Conservation (phyloP, 2,329 filamentous ascomycete species). For the Ilyonectria sp. region DNA sequence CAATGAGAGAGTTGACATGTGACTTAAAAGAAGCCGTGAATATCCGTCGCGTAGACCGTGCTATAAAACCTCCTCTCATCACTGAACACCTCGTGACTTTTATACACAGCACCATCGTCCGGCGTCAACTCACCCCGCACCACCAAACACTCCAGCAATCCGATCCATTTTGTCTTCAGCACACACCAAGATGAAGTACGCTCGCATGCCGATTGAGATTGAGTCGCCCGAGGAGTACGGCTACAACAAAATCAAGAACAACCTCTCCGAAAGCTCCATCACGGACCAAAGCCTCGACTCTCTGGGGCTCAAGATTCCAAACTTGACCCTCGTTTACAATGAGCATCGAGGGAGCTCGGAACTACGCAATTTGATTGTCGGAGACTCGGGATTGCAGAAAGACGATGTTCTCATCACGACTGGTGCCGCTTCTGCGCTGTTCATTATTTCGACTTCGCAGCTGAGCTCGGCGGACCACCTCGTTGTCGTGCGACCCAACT, state of each 20-base stretch:
- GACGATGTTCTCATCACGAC: conserved; percentile 43
- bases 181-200: conserved; percentile 39
- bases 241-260: conserved; percentile 40
- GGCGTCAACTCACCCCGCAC: not conserved
- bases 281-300: conserved; percentile 39
- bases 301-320: conserved; percentile 36
- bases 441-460: conserved; percentile 40
- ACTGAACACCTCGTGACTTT: not conserved
- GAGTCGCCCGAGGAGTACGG: conserved; percentile 46
- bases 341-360: conserved; percentile 38
- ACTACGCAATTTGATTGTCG: conserved; percentile 35
- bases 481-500: conserved; percentile 44
- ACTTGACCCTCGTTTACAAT: conserved; percentile 40
- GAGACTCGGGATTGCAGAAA: conserved; percentile 20
- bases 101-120: not conserved
- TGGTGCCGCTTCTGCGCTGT: conserved; percentile 41
- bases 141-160: not conserved
- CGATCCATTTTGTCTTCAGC: not conserved
- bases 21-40: not conserved
- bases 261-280: conserved; percentile 45
- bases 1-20: not conserved
- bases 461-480: conserved; percentile 35
- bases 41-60: not conserved
- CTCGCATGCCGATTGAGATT: conserved; percentile 46
- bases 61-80: not conserved